Percentiles rank a stretch among this genome's conserved stretches.
Conservation (phyloP, 805 yeast species). For the Ogataea saltuana region DNA sequence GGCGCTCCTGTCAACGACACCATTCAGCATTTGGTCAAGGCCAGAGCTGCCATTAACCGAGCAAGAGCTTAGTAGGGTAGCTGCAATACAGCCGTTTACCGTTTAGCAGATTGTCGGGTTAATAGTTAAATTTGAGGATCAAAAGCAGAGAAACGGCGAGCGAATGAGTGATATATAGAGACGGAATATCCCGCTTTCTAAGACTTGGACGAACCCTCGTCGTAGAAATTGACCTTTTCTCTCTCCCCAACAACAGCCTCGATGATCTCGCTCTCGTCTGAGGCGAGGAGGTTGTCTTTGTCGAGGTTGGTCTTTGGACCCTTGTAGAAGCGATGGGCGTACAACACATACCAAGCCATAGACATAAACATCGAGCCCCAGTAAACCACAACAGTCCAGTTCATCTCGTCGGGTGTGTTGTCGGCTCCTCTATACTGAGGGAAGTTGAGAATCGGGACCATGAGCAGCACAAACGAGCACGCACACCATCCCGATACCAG, state of each 20-base stretch:
- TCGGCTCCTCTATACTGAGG: slow-evolving; percentile 45
- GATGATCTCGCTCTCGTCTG: slow-evolving; percentile 24
- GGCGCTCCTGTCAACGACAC: slow-evolving; percentile 50
- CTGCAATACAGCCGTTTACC: not conserved
- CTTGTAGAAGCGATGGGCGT: slow-evolving; percentile 58
- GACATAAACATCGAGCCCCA: slow-evolving; percentile 57
- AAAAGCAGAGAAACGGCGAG: not conserved
- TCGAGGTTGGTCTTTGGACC: slow-evolving; percentile 61
- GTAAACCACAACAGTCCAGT: slow-evolving; percentile 63
- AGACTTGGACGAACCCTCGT: too few species aligned
- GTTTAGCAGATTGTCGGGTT: too few species aligned
- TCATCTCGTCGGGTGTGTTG: slow-evolving; percentile 45
- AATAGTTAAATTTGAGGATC: too few species aligned
- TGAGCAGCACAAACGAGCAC: slow-evolving; percentile 48
- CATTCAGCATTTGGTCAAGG: slow-evolving; percentile 46
- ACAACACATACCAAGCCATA: slow-evolving; percentile 47
- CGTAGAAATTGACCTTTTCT: slow-evolving; percentile 12
- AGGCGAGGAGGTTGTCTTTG: slow-evolving; percentile 34
- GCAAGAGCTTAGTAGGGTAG: not conserved
- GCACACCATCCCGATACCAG: slow-evolving; percentile 47
- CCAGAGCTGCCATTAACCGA: slow-evolving; percentile 29
- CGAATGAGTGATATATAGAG: too few species aligned
- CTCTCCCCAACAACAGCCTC: slow-evolving; percentile 21
- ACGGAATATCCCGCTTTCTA: too few species aligned
- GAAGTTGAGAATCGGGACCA: slow-evolving; percentile 62